Base-by-base conservation (phyloP, 2,329 filamentous ascomycete genomes). In the Bisporella sp. region DNA sequence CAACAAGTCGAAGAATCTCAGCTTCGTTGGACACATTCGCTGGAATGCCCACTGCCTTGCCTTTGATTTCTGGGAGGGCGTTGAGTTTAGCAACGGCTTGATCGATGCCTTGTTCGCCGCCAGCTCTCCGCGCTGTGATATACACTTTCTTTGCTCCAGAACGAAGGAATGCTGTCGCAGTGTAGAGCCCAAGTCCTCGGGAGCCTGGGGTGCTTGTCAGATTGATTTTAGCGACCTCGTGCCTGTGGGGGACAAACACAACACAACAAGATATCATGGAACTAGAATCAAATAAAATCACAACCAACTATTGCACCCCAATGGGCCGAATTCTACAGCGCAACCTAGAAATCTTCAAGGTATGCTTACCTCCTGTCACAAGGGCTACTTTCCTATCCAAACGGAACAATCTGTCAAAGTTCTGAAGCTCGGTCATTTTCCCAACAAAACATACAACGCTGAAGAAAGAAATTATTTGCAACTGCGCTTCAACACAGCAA, bases 61-160 rank as follows among this genome's bases (percentile, higher is more conserved):
- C 81, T 39, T 70, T 72, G 9, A 82, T 76, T 1, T 71, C 70
- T 51, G 79, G 77, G 1, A 87, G 73, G 4, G 74, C 75, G 61
- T 87, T 87, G 47, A 88, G 77, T 31, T 79, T 80, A 2, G 73
- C 75, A 54, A 82, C 80, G 32, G 85, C 85, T 63, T 82, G 77
- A 44, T 80, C 74, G 68, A 70, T 64, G 28, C 66, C 66, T 46
- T 67, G 59, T 3, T 81, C 84, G 30, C 82, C 84, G 35, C 74
- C 69, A 47, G 77, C 75, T 70, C 87, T 87, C 60, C 84, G 81
- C 5, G 81, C 84, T n/a, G 83, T 85, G 65, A 88, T 85, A 70
- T 87, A 82, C 54, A 88, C 78, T 58, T 82, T 82, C 50, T 80
- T 78, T 65, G 78, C 83, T 53, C 85, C 84, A n/a, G 84, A 79